Evolutionary conservation across 2,329 filamentous ascomycete genomes (phyloP), one percentile per base, ranked within the genome.

Genomic region (Mariannaea sp.): DNA sequence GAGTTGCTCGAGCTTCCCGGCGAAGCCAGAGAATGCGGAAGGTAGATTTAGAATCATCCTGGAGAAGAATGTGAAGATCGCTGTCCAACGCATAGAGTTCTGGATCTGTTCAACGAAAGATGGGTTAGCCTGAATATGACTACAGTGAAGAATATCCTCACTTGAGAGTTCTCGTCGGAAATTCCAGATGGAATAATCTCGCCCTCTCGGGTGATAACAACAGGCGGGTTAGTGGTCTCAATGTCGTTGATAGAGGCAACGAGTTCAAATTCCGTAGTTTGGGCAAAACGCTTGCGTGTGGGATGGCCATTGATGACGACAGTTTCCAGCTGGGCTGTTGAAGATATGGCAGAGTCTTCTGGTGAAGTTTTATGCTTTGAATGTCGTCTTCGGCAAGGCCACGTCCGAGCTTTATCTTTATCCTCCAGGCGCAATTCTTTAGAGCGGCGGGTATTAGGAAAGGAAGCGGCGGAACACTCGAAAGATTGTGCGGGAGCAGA

Each of bases 261-360:
- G 49, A 71, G 58, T 51, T 70, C 67, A 44, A 68, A 56, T 60
- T 71, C 70, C 33, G 62, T 55, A 44, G 66, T 57, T 59, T 68
- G 41, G 46, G 69, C 66, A 48, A 46, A 60, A 50, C 68, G 67
- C 52, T 71, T 70, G 57, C 56, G 65, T 43, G 64, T 65, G 42
- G 53, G 53, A 54, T 39, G 63, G 56, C 66, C 68, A 70, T 70
- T 60, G 63, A 65, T 62, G 35, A 53, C 46, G 36, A 59, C 46
- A 33, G 57, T 47, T 24, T 13, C 7, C 9, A 12, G n/a, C 16
- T 22, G 10, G 13, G 10, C 5, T 12, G 16, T 17, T 20, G 5
- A 32, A 14, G 33, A 24, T 12, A 13, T 8, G 6, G 17, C n/a
- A 10, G 29, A 13, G 10, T 26, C 26, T 22, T 7, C 16, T 14